These are phyloP conservation scores for Strobilomyces confusus DNA, from an alignment of 768 basidiomycete species.

Conservation along the genomic window DNA sequence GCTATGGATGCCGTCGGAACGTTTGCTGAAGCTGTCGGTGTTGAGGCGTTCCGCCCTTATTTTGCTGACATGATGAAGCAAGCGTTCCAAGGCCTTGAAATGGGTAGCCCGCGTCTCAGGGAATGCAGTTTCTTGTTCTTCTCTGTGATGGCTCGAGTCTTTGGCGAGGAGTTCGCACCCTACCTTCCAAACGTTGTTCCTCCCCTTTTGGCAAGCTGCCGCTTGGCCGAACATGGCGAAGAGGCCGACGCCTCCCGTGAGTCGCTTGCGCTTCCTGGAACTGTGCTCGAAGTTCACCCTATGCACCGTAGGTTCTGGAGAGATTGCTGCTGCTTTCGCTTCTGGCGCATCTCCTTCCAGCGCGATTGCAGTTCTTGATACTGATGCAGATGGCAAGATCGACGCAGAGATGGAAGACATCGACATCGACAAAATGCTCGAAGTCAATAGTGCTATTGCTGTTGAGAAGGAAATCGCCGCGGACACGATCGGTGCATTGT, in stretches of 20 bases:
- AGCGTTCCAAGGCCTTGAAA: slow-evolving; percentile 84
- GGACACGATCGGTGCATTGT: slow-evolving; percentile 90
- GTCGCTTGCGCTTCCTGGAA: slow-evolving; percentile 13
- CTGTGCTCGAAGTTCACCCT: not conserved
- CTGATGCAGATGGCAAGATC: slow-evolving; percentile 51
- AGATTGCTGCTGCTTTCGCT: slow-evolving; percentile 58
- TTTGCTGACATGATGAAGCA: slow-evolving; percentile 96
- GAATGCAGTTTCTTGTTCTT: slow-evolving; percentile 99
- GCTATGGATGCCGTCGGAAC: slow-evolving; percentile 99
- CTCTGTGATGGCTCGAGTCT: slow-evolving; percentile 96
- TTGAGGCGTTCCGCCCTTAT: slow-evolving; percentile 91
- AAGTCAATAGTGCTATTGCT: slow-evolving; percentile 93
- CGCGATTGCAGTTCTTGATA: slow-evolving; percentile 59
- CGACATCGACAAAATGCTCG: slow-evolving; percentile 82
- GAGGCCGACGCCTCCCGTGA: slow-evolving; percentile 40
- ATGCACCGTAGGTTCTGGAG: slow-evolving; percentile 40
- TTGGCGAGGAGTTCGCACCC: slow-evolving; percentile 87
- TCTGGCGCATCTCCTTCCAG: slow-evolving; percentile 71
- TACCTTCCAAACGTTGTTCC: slow-evolving; percentile 88
- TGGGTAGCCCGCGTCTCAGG: slow-evolving; percentile 81
- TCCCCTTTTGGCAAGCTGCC: slow-evolving; percentile 74
- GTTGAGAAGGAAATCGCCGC: slow-evolving; percentile 99
- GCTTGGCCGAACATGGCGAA: slow-evolving; percentile 80
- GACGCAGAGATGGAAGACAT: slow-evolving; percentile 71
- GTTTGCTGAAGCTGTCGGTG: slow-evolving; percentile 94